Conservation (phyloP, 495 filamentous ascomycete genomes). For the Talaromyces trachyspermus region DNA sequence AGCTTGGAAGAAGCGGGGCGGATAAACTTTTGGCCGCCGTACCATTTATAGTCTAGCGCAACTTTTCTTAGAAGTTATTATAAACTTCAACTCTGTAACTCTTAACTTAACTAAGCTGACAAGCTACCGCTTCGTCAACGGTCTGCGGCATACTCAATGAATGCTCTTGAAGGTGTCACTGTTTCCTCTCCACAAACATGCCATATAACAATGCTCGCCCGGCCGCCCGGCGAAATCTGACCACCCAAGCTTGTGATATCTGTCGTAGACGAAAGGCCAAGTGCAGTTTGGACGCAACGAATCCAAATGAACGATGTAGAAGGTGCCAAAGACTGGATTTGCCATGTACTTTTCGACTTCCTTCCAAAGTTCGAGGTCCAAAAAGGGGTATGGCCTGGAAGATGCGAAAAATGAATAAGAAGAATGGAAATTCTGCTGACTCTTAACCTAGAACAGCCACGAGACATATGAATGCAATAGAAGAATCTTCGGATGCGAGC, state of each 20-base stretch:
- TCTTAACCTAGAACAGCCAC: too few relatives aligned
- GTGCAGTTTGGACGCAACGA: slow-evolving; percentile 8
- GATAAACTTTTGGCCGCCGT: too few relatives aligned
- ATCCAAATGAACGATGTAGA: slow-evolving; percentile 6
- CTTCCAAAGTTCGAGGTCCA: slow-evolving; percentile 13
- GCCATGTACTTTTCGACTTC: slow-evolving; percentile 16
- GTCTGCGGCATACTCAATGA: too few relatives aligned
- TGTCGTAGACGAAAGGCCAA: slow-evolving; percentile 18
- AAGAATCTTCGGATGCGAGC: neutral
- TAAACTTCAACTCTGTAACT: too few relatives aligned
- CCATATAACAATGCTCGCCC: neutral
- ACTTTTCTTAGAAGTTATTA: too few relatives aligned
- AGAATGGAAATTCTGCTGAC: neutral
- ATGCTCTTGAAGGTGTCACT: neutral
- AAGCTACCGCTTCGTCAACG: too few relatives aligned
- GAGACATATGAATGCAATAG: neutral
- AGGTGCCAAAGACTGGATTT: slow-evolving; percentile 15
- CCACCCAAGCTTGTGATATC: slow-evolving; percentile 13
- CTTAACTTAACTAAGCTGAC: too few relatives aligned
- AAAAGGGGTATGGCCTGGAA: slow-evolving; percentile 13
- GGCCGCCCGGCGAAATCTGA: neutral
- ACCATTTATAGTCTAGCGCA: too few relatives aligned
- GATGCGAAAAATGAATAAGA: neutral
- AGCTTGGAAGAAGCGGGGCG: too few relatives aligned
- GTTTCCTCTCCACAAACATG: neutral